Base-by-base conservation (phyloP, 345 rosid species). In the Gossypioides kirkii region DNA sequence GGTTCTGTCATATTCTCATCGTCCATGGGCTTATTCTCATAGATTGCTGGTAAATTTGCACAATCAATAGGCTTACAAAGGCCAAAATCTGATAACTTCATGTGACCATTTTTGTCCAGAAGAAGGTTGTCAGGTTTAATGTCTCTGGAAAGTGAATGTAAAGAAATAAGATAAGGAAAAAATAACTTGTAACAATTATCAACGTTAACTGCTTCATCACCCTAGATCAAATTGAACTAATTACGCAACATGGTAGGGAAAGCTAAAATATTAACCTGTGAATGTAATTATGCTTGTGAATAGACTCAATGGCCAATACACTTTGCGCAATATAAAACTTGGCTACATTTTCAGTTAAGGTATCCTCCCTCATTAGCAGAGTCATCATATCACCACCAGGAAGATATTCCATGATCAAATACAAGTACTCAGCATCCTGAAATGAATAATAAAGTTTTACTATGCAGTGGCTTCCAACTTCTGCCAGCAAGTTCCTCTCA, bases 371-470 rank as follows among this genome's bases (percentile, higher is more conserved):
- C 89, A 93, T 93, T 74, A 94, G 85, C 77, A 94, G 81, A 76
- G 97, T 94, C 98, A 94, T 91, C 91, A 91, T 79, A 86, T 94
- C 98, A 78, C 98, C 97, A 77, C 97, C 98, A 46, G 98, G 98
- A 53, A 94, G 92, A 82, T 94, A 94, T 78, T 94, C 97, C 98
- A 94, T 94, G 69, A 94, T 94, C 78, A 94, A 77, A 85, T 94
- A 94, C 20, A 94, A 80, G 84, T 87, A 90, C 74, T 94, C 98
- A 10, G 94, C 79, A 84, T 94, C 98, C 76, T 94, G 98, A 85
- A 94, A 94, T 46, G 98, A 93, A 79, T 91, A 93, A 84, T 86
- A 94, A 74, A 94, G 96, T 80, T 94, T 94, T 78, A 94, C 97
- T 56, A 94, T 94, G 88, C 84, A 94, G 74, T 90, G 97, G 84